Evolutionary conservation across 306 rosid species (phyloP).

Genomic region (Pyrus pyrifolia): DNA sequence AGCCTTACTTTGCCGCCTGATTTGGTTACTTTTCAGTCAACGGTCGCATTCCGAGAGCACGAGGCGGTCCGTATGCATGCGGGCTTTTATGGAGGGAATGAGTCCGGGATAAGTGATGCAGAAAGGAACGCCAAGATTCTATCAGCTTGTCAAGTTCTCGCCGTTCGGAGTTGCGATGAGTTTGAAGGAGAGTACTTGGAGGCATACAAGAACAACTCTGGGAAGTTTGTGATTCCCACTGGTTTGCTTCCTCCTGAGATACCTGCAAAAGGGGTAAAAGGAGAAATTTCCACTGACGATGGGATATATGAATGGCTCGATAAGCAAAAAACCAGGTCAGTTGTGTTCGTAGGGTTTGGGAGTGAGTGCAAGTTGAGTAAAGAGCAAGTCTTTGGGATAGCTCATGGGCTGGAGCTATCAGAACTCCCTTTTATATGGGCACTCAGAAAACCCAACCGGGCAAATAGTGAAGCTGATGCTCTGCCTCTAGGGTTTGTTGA

Average conservation of each 20-base stretch:
- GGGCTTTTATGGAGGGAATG: neutral
- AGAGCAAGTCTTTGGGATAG: too few species aligned
- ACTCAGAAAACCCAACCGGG: conserved; percentile 35
- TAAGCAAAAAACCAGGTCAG: conserved; percentile 22
- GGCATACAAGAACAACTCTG: neutral
- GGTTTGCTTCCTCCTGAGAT: conserved; percentile 32
- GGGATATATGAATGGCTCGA: conserved; percentile 32
- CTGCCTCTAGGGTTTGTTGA: conserved; percentile 25
- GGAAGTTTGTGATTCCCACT: conserved; percentile 30
- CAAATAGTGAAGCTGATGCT: conserved; percentile 10
- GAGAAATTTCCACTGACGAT: neutral
- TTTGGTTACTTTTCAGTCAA: neutral
- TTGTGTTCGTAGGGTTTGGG: conserved; percentile 37
- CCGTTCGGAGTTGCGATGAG: neutral
- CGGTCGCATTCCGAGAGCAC: neutral
- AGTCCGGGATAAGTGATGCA: neutral
- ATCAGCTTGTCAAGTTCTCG: neutral
- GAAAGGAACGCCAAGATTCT: neutral
- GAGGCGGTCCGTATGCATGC: neutral
- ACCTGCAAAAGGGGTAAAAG: neutral
- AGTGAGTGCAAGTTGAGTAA: conserved; percentile 23
- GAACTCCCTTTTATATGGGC: neutral
- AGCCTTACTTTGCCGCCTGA: neutral
- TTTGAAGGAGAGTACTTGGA: conserved; percentile 23
- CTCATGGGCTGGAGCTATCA: too few species aligned